phyloP scores from a whole-genome alignment of 2,329 filamentous ascomycete species.

The Laburnicola sp. region DNA sequence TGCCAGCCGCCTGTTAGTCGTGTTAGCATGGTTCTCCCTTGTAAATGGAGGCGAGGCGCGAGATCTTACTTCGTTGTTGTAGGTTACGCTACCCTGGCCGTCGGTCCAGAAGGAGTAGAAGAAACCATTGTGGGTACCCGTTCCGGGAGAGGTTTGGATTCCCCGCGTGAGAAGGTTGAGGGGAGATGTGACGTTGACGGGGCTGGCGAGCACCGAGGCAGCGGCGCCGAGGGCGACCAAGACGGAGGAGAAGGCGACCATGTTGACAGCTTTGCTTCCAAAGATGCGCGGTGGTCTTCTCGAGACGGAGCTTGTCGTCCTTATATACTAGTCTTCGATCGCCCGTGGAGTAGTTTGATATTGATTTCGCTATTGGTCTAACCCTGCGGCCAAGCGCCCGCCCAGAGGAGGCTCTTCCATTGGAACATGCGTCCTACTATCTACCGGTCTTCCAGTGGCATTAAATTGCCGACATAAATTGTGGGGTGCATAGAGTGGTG shows the following conservation, averaged over 20 bases:
- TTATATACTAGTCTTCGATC: slow-evolving; percentile 24
- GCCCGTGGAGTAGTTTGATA: slow-evolving; percentile 9
- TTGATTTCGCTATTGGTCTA: slow-evolving; percentile 12
- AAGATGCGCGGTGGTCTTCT: slow-evolving; percentile 16
- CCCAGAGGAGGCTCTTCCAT: slow-evolving; percentile 18
- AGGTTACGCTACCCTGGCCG: slow-evolving; percentile 52
- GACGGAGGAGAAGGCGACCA: slow-evolving; percentile 38
- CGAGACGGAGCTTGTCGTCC: background rate
- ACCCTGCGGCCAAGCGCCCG: slow-evolving; percentile 14
- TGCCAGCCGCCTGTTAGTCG: slow-evolving; percentile 44
- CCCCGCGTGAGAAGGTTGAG: slow-evolving; percentile 20
- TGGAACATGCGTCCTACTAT: slow-evolving; percentile 7
- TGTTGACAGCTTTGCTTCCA: slow-evolving; percentile 16
- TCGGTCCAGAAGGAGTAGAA: slow-evolving; percentile 61
- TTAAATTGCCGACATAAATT: slow-evolving; percentile 28
- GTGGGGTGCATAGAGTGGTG: slow-evolving; percentile 27
- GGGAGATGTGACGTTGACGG: slow-evolving; percentile 26
- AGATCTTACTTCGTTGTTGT: slow-evolving; percentile 54
- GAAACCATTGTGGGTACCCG: slow-evolving; percentile 36
- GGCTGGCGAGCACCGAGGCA: slow-evolving; percentile 31
- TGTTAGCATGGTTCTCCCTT: background rate
- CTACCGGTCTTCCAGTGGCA: slow-evolving; percentile 19
- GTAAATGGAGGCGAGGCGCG: background rate
- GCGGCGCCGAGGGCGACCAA: slow-evolving; percentile 32
- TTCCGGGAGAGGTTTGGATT: slow-evolving; percentile 25